Conservation (phyloP, 192 early-diverging fungal genomes). For the Umbelopsis isabellina region DNA sequence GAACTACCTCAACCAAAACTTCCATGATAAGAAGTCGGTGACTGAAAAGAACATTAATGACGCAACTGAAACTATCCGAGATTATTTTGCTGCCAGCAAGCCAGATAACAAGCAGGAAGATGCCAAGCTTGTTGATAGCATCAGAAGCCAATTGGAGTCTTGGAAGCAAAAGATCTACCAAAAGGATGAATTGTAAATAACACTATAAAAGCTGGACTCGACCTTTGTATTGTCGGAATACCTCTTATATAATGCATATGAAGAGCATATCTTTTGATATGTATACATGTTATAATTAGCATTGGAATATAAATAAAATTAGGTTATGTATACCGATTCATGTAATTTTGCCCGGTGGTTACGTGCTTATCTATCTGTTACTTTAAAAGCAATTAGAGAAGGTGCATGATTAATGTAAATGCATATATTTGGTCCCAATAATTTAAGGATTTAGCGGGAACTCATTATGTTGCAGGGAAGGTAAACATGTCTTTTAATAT, state of each 20-base stretch:
- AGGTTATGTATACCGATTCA: too few relatives aligned
- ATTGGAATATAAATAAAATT: too few relatives aligned
- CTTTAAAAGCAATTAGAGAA: too few relatives aligned
- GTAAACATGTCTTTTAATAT: background rate
- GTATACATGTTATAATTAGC: too few relatives aligned
- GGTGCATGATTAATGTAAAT: too few relatives aligned
- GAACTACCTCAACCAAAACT: constrained; percentile 14
- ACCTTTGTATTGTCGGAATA: background rate
- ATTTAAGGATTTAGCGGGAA: background rate
- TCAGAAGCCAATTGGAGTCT: background rate
- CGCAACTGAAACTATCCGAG: constrained; percentile 8
- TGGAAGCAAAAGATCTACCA: constrained; percentile 9
- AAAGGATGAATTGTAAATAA: constrained; percentile 17
- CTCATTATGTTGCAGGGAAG: background rate
- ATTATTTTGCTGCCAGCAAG: constrained; percentile 18
- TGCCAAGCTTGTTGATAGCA: background rate
- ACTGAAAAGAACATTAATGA: constrained; percentile 18
- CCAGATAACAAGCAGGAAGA: constrained; percentile 16
- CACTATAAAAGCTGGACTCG: background rate
- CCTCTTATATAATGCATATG: background rate
- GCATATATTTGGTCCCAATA: too few relatives aligned
- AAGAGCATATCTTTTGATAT: background rate
- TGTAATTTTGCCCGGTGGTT: too few relatives aligned
- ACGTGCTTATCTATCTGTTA: too few relatives aligned
- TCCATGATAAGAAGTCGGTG: constrained; percentile 18